phyloP scores from a whole-genome alignment of 164 flowering plant genomes.

The Santalum album region DNA sequence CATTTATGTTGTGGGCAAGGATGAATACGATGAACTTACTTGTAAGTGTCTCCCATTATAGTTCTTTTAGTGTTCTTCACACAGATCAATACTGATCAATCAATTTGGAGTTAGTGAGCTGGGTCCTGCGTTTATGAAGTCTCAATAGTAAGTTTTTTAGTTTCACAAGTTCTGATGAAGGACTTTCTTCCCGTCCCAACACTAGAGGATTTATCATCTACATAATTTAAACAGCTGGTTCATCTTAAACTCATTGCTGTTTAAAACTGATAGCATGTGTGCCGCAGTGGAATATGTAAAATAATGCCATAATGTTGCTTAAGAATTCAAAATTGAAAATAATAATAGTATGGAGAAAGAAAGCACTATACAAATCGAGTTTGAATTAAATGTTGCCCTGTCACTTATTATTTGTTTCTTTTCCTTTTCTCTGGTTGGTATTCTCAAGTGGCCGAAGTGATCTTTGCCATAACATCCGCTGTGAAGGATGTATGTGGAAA shows the following conservation, averaged over 20 bases:
- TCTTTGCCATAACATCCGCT: conserved; percentile 77
- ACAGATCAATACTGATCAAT: too few relatives aligned
- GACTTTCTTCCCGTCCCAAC: neutral
- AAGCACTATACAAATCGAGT: too few relatives aligned
- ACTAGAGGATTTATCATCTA: too few relatives aligned
- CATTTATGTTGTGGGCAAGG: conserved; percentile 89
- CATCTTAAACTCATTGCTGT: neutral
- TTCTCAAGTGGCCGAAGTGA: conserved; percentile 75
- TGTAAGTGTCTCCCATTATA: conserved; percentile 42
- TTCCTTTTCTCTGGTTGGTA: conserved; percentile 6
- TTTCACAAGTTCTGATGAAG: neutral
- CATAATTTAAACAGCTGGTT: too few relatives aligned
- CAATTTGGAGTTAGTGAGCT: neutral
- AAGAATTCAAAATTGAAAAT: too few relatives aligned
- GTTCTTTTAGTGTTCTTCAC: too few relatives aligned
- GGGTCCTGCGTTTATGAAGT: neutral
- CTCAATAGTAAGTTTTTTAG: neutral
- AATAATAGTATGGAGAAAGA: too few relatives aligned
- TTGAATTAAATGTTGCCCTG: too few relatives aligned
- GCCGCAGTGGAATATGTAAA: too few relatives aligned
- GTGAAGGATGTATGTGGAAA: conserved; percentile 95
- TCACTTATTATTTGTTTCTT: neutral
- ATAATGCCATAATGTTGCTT: too few relatives aligned
- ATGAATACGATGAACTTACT: conserved; percentile 96
- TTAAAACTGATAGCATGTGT: too few relatives aligned